phyloP scores from a whole-genome alignment of 106 monocot species.

The Alisma plantagoaquatica region DNA sequence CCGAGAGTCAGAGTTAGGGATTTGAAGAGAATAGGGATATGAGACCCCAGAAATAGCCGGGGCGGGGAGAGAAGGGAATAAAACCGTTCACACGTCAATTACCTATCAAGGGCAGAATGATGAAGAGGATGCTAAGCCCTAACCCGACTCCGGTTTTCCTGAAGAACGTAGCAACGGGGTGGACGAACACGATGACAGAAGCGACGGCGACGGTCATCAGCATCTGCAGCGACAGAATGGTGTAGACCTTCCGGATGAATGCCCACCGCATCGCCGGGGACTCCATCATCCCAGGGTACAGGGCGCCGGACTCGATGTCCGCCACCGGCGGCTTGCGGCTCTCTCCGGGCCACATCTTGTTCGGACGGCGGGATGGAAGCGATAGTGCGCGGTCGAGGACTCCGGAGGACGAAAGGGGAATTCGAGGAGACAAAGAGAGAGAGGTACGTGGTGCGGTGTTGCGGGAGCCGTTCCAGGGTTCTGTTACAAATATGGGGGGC shows the following conservation, averaged over 20 bases:
- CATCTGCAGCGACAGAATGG: not conserved
- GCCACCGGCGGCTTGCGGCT: not conserved
- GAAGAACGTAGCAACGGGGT: not conserved
- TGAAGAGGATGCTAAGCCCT: not conserved
- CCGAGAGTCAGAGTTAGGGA: too few relatives aligned
- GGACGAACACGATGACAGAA: not conserved
- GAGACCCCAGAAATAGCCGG: too few relatives aligned
- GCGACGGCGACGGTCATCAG: not conserved
- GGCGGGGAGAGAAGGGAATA: too few relatives aligned
- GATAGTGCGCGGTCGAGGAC: too few relatives aligned
- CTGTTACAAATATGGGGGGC: too few relatives aligned
- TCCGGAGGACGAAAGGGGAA: too few relatives aligned
- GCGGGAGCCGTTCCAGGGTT: too few relatives aligned
- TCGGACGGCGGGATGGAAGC: too few relatives aligned
- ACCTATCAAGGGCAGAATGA: not conserved
- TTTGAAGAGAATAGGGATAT: too few relatives aligned
- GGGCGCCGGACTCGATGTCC: not conserved
- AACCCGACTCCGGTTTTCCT: not conserved
- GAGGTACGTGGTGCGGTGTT: too few relatives aligned
- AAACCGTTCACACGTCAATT: too few relatives aligned
- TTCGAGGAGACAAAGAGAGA: too few relatives aligned
- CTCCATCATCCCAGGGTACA: not conserved
- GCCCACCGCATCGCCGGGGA: not conserved
- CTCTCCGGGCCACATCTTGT: not conserved
- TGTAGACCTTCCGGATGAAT: not conserved